Conservation (phyloP, 148 eudicot species). For the Bassia scoparia region DNA sequence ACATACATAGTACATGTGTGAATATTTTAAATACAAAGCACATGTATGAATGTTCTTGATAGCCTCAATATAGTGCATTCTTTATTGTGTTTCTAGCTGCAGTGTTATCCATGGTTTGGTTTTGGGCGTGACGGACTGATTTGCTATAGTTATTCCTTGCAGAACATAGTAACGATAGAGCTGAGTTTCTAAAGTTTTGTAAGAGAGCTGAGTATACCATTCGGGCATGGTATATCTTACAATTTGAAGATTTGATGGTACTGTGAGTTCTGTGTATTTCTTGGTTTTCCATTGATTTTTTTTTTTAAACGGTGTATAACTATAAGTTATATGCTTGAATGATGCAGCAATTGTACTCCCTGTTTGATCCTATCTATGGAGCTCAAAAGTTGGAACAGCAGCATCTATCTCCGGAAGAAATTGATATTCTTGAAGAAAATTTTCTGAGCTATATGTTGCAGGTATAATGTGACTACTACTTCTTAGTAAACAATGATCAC, state of each 20-base stretch:
- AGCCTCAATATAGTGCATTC: not conserved
- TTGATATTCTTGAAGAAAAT: constrained; percentile 83
- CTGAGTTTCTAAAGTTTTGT: constrained; percentile 78
- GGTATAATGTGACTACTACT: constrained; percentile 34
- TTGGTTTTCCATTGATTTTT: not conserved
- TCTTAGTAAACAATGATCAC: not conserved
- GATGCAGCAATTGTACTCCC: constrained; percentile 83
- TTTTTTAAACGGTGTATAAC: not conserved
- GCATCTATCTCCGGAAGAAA: constrained; percentile 59
- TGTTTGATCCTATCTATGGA: constrained; percentile 89
- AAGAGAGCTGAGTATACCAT: constrained; percentile 87
- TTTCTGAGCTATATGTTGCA: constrained; percentile 71
- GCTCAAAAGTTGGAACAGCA: constrained; percentile 82
- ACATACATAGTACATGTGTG: too few relatives aligned
- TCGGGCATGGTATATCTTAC: constrained; percentile 88
- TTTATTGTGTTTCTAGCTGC: not conserved
- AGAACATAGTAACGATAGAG: constrained; percentile 66
- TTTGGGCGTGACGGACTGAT: not conserved
- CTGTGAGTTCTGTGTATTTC: not conserved
- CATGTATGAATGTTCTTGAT: not conserved
- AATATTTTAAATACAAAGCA: too few relatives aligned
- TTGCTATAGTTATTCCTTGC: constrained; percentile 17
- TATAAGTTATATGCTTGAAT: constrained; percentile 11
- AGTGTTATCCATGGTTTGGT: not conserved
- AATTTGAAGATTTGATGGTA: constrained; percentile 96